These are phyloP conservation scores for Marasmius sp. DNA, from an alignment of 1,284 basidiomycete species.

Conservation along the genomic window DNA sequence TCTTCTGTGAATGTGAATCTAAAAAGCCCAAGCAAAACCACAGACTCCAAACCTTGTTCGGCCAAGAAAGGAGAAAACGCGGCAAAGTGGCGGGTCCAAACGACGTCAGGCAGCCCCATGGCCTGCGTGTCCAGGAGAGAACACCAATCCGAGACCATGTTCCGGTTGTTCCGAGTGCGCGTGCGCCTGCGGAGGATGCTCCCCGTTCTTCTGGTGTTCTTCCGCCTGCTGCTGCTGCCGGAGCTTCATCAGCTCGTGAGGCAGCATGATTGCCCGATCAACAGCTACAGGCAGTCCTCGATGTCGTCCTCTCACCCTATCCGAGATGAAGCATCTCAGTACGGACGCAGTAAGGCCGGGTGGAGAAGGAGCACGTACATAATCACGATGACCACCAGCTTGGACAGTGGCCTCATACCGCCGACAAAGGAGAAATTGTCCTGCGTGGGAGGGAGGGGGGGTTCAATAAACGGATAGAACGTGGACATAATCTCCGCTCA, in stretches of 20 bases:
- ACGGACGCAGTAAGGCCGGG: not conserved
- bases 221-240: not conserved
- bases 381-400: conserved; percentile 70
- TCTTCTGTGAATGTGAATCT: too few species aligned
- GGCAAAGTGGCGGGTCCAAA: too few species aligned
- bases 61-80: too few species aligned
- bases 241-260: conserved; percentile 36
- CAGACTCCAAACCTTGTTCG: too few species aligned
- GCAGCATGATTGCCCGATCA: conserved; percentile 62
- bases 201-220: not conserved
- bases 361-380: conserved; percentile 49
- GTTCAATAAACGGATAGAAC: not conserved
- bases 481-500: conserved; percentile 16
- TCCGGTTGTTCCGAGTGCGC: not conserved
- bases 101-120: too few species aligned
- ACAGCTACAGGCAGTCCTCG: conserved; percentile 73
- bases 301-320: conserved; percentile 66
- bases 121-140: not conserved
- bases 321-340: conserved; percentile 1
- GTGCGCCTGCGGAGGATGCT: not conserved
- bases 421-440: conserved; percentile 68
- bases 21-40: too few species aligned
- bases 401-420: conserved; percentile 65
- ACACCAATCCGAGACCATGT: not conserved
- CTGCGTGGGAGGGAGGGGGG: conserved; percentile 21